These are phyloP conservation scores for Diaporthe ilicicola DNA, from an alignment of 2,329 filamentous ascomycete genomes.

Conservation along the genomic window DNA sequence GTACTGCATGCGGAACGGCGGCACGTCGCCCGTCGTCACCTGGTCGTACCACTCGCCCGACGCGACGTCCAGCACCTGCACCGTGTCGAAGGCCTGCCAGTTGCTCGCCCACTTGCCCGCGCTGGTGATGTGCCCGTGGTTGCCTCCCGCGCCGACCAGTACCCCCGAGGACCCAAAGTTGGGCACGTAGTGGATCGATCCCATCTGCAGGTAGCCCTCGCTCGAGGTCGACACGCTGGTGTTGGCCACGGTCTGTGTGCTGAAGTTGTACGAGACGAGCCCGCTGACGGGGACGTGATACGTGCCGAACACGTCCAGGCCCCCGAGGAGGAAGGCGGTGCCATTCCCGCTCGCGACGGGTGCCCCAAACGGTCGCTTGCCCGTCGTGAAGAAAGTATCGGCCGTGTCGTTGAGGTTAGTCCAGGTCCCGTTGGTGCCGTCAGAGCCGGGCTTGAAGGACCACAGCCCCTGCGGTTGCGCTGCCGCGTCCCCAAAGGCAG, in stretches of 20 bases:
- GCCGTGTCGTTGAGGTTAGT: slow-evolving; percentile 19
- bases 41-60: slow-evolving; percentile 37
- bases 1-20: slow-evolving; percentile 35
- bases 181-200: slow-evolving; percentile 19
- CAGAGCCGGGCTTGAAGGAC: slow-evolving; percentile 12
- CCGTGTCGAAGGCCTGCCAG: slow-evolving; percentile 23
- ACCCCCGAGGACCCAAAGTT: slow-evolving; percentile 22
- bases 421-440: slow-evolving; percentile 15
- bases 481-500: background rate
- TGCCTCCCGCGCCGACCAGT: slow-evolving; percentile 6
- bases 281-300: slow-evolving; percentile 16
- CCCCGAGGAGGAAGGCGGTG: slow-evolving; percentile 19
- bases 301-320: background rate
- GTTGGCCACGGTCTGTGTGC: slow-evolving; percentile 12
- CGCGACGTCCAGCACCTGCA: slow-evolving; percentile 35
- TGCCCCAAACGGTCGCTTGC: background rate
- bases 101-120: background rate
- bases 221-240: slow-evolving; percentile 1
- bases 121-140: slow-evolving; percentile 16
- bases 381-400: background rate
- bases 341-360: slow-evolving; percentile 21
- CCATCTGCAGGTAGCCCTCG: slow-evolving; percentile 6
- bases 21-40: slow-evolving; percentile 33
- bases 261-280: slow-evolving; percentile 24
- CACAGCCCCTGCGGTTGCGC: slow-evolving; percentile 20